Evolutionary conservation across 805 yeast species (phyloP), one percentile per base, ranked within the genome.

Genomic region (Yarrowia phangngaensis): DNA sequence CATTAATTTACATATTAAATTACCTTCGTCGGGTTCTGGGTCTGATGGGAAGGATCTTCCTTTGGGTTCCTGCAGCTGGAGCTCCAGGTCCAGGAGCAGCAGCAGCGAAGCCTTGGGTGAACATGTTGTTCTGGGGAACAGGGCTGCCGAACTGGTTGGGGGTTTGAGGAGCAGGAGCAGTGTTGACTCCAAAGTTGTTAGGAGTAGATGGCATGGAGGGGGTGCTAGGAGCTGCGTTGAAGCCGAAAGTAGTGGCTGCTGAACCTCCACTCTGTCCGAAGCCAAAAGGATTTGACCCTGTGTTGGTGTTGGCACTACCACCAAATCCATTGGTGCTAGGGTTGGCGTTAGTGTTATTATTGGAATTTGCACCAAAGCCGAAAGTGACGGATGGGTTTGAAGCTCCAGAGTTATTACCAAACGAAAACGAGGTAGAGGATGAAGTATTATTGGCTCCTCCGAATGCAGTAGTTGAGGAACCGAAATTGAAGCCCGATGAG

Each of bases 51-150:
- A 30, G 30, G 11, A 35, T 35, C 30, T 35, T 35, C 13, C 43
- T 27, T 15, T n/a, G n/a, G n/a, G n/a, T n/a, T n/a, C n/a, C n/a
- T n/a, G n/a, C n/a, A n/a, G n/a, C n/a, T n/a, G n/a, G n/a, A n/a
- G n/a, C n/a, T n/a, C n/a, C n/a, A n/a, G n/a, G 30, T 17, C 16
- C 30, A 20, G 3, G 43, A 35, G 4, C 43, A 20, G 23, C 43
- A 7, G 30, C 43, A 8, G 43, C 17, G 23, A 35, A 35, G n/a
- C 43, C 43, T 16, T 35, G 43, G 3, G 43, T 30, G 13, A 35
- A 35, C 43, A 35, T 35, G 23, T 35, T 35, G 30, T 35, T 35
- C 29, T 35, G 43, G 13, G 43, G 43, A 2, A 30, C 43, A n/a
- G 43, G 43, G 11, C 30, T 24, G 2, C 43, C 43, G 19, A 35